Base-by-base conservation (phyloP, 2,329 filamentous ascomycete genomes). In the Xylaria sp. region DNA sequence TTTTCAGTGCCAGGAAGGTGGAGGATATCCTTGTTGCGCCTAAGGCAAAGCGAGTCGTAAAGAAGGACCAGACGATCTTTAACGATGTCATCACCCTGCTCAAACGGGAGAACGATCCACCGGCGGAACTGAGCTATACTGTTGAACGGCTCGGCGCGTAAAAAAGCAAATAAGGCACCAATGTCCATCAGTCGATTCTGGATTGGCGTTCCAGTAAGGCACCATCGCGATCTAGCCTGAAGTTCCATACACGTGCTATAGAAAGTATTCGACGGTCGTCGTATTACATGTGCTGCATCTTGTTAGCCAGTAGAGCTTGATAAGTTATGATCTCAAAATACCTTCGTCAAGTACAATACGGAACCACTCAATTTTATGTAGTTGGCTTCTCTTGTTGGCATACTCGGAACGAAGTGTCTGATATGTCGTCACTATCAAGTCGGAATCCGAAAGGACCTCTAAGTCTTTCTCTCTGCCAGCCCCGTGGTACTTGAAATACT, bases 121-220 rank as follows among this genome's bases (percentile, higher is more conserved):
- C 79, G 78, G 2, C 83, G 80, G 66, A 86, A 86, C 4, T 72
- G 76, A 1, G 77, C 73, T 4, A 79, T 67, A n/a, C 75, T 81
- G 38, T 82, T 75, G 66, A 86, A 83, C 0, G 80, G 82, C 23
- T 77, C 75, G 0, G 82, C 79, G 51, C 79, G 75, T 26, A 88
- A 73, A 68, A 88, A 88, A 0, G 81, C 78, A 49, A 87, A 80
- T 0, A 88, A 77, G 0, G 85, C 80, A 0, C 83, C 85, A 3
- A 88, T 80, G 58, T 88, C 86, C 6, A 83, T 82, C 0, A 88
- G 77, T 1, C 77, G 78, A 69, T 88, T 88, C 66, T 88, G 86
- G 28, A 88, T 83, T 0, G 86, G 86, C 0, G 85, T 87, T 0
- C 85, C 85, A 0, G 84, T 84, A 0, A 87, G 77, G 68, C 84